These are phyloP conservation scores for Phoma sp. DNA, from an alignment of 2,329 filamentous ascomycete genomes.

Conservation along the genomic window DNA sequence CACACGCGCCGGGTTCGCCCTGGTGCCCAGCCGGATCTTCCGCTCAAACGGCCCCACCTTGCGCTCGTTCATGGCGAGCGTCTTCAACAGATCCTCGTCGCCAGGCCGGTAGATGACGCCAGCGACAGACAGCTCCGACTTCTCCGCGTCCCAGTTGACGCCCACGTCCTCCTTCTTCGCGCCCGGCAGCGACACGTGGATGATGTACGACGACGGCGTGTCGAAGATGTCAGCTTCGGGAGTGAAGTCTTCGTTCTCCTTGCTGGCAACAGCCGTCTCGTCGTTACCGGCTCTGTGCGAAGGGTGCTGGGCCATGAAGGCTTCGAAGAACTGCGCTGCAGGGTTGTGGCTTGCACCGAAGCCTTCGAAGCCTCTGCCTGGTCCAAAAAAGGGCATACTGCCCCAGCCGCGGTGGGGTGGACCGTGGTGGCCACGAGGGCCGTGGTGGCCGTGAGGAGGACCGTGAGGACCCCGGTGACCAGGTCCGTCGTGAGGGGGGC, in stretches of 20 bases:
- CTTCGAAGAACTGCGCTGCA: constrained; percentile 42
- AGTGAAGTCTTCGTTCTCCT: constrained; percentile 54
- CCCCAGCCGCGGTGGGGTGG: constrained; percentile 26
- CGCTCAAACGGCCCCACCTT: constrained; percentile 78
- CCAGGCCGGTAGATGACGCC: constrained; percentile 77
- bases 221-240: constrained; percentile 80
- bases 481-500: constrained; percentile 7
- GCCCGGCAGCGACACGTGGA: constrained; percentile 78
- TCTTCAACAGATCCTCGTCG: constrained; percentile 70
- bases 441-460: constrained; percentile 24
- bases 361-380: constrained; percentile 1
- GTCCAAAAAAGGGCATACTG: constrained; percentile 20
- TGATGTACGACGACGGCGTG: constrained; percentile 64
- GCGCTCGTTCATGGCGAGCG: constrained; percentile 69
- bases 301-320: constrained; percentile 36
- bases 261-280: constrained; percentile 18
- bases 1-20: constrained; percentile 64
- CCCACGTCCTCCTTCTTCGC: constrained; percentile 80
- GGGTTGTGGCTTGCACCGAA: constrained; percentile 31
- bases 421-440: constrained; percentile 6
- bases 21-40: constrained; percentile 66
- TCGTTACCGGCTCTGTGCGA: constrained; percentile 16
- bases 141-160: constrained; percentile 76
- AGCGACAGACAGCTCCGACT: constrained; percentile 68
- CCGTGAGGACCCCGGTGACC: constrained; percentile 7